phyloP scores from a whole-genome alignment of 2,329 filamentous ascomycete genomes.

The Pestalotiopsis fici region DNA sequence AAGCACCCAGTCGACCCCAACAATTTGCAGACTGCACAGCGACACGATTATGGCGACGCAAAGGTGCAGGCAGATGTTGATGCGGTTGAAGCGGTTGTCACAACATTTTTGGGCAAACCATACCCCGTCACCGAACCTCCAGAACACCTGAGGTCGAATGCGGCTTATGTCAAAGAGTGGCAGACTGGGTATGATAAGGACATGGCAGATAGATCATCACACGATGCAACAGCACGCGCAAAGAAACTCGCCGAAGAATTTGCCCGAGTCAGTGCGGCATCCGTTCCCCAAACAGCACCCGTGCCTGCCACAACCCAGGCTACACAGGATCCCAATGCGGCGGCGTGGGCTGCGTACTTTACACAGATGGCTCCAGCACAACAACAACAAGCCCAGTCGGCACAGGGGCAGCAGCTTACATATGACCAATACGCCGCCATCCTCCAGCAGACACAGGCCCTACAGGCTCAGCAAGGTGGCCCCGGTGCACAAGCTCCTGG shows the following conservation, averaged over 20 bases:
- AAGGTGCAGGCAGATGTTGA: constrained; percentile 43
- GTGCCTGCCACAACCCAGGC: constrained; percentile 22
- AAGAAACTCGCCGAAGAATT: constrained; percentile 33
- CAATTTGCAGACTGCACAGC: constrained; percentile 28
- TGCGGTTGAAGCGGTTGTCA: constrained; percentile 42
- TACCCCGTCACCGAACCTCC: constrained; percentile 54
- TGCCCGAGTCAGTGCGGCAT: constrained; percentile 22
- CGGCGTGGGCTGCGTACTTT: constrained; percentile 41
- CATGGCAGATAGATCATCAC: constrained; percentile 36
- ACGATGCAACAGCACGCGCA: constrained; percentile 37
- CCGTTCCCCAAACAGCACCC: constrained; percentile 13
- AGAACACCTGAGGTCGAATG: constrained; percentile 48
- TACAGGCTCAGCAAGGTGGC: constrained; percentile 9
- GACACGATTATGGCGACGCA: constrained; percentile 42
- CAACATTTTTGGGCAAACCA: constrained; percentile 43
- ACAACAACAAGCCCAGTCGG: neutral
- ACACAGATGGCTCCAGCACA: constrained; percentile 32
- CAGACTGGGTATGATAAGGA: constrained; percentile 49
- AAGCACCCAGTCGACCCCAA: constrained; percentile 38
- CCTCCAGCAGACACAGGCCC: constrained; percentile 9
- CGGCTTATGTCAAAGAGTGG: constrained; percentile 53
- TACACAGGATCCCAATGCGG: constrained; percentile 22
- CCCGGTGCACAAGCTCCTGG: constrained; percentile 13
- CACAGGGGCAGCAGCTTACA: neutral
- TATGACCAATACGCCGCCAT: constrained; percentile 3